A percentile compares a stretch with the other conserved stretches of the same genome.
phyloP scores from a whole-genome alignment of 768 basidiomycete genomes.

The Cystofilobasidium ferigula region DNA sequence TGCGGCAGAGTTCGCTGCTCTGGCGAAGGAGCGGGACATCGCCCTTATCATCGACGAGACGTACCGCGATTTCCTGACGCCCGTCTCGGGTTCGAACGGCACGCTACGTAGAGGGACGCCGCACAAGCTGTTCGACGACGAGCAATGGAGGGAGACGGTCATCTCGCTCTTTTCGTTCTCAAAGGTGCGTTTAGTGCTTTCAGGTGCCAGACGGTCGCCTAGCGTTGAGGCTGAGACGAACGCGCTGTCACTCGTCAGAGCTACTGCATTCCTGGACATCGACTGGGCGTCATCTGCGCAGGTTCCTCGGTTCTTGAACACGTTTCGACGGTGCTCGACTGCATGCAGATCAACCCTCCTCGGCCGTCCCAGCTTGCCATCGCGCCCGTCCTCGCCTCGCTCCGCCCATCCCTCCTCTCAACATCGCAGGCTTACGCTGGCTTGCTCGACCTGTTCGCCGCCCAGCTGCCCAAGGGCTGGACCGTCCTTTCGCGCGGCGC shows the following conservation, averaged over 20 bases:
- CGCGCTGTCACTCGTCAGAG: constrained; percentile 24
- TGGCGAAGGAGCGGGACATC: constrained; percentile 49
- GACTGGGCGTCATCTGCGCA: constrained; percentile 61
- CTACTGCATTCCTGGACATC: constrained; percentile 54
- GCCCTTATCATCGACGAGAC: constrained; percentile 79
- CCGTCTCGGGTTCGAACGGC: constrained; percentile 38
- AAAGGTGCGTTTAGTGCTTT: constrained; percentile 51
- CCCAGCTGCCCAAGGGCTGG: constrained; percentile 49
- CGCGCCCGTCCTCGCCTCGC: constrained; percentile 45
- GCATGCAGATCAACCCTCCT: constrained; percentile 47
- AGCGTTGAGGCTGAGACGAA: background rate
- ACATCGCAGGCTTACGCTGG: constrained; percentile 46
- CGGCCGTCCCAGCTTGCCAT: constrained; percentile 61
- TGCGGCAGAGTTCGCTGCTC: constrained; percentile 46
- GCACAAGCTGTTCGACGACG: constrained; percentile 35
- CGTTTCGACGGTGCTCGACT: constrained; percentile 57
- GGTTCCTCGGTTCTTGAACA: constrained; percentile 48
- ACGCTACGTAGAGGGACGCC: constrained; percentile 28
- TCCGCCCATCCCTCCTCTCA: constrained; percentile 37
- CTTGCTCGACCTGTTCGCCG: constrained; percentile 52
- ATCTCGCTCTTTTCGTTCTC: constrained; percentile 70
- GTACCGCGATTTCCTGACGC: constrained; percentile 66
- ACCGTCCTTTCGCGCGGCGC: constrained; percentile 54
- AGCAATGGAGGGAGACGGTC: constrained; percentile 52
- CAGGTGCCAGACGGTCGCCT: constrained; percentile 32